Conservation (phyloP, 2,329 filamentous ascomycete species). For the Hypoxylon sp. region DNA sequence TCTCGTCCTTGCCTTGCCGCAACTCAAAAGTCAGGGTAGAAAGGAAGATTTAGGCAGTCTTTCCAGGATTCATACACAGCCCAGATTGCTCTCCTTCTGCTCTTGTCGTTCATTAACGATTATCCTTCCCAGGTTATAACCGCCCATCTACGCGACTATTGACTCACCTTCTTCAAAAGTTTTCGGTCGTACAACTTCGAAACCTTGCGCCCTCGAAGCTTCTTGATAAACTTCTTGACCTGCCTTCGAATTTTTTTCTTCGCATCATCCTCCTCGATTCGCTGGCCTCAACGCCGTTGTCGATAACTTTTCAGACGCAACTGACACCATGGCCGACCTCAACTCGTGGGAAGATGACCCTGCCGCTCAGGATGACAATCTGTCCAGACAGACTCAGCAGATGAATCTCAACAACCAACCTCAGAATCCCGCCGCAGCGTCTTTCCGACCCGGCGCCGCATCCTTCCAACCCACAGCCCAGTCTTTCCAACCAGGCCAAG, state of each 20-base stretch:
- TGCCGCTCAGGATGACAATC: conserved; percentile 79
- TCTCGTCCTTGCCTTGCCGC: conserved; percentile 2
- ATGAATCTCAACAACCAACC: conserved; percentile 75
- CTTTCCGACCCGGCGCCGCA: conserved; percentile 75
- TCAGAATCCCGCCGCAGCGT: conserved; percentile 59
- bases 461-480: conserved; percentile 80
- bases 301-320: conserved; percentile 30
- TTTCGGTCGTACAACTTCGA: conserved; percentile 32
- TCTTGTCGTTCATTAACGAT: conserved; percentile 19
- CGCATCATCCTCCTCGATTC: not conserved
- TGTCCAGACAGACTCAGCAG: conserved; percentile 81
- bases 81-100: conserved; percentile 1
- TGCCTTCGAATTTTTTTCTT: conserved; percentile 1
- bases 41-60: conserved; percentile 15
- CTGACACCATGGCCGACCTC: conserved; percentile 80
- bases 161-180: conserved; percentile 1
- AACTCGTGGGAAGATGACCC: conserved; percentile 96
- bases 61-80: conserved; percentile 1
- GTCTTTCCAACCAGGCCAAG: conserved; percentile 79
- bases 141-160: not conserved
- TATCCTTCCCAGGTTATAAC: not conserved
- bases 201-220: not conserved
- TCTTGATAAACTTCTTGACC: conserved; percentile 1
- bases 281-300: not conserved
- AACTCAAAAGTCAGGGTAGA: conserved; percentile 18